A percentile compares a stretch with the other conserved stretches of the same genome.
Evolutionary conservation across 176 grass and related monocot species (phyloP).

Genomic region (Ampelocalamus luodianensis): DNA sequence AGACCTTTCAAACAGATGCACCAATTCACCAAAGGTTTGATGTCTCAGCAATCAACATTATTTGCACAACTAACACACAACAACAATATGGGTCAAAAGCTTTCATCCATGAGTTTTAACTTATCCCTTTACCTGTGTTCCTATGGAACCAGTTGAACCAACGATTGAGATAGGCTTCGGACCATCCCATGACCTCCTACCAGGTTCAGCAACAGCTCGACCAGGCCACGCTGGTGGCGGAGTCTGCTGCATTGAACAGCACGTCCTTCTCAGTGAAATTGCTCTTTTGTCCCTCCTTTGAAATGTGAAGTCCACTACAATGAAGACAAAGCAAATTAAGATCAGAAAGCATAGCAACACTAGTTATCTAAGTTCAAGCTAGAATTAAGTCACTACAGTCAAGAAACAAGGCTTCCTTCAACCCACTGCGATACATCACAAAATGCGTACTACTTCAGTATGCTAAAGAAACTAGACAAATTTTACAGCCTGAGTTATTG

Average conservation of each 20-base stretch:
- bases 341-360: slow-evolving; percentile 4
- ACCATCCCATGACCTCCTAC: slow-evolving; percentile 69
- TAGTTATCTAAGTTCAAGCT: neutral
- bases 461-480: slow-evolving; percentile 35
- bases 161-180: slow-evolving; percentile 92
- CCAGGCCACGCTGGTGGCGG: slow-evolving; percentile 92
- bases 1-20: slow-evolving; percentile 25
- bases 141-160: slow-evolving; percentile 94
- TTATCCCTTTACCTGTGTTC: slow-evolving; percentile 75
- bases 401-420: neutral
- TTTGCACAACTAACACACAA: slow-evolving; percentile 4
- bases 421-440: neutral
- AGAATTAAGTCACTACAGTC: neutral
- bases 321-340: slow-evolving; percentile 17
- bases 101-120: slow-evolving; percentile 10
- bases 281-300: slow-evolving; percentile 63
- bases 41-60: neutral
- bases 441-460: neutral
- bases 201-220: slow-evolving; percentile 66
- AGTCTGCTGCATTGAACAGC: slow-evolving; percentile 67
- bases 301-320: slow-evolving; percentile 62
- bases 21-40: neutral
- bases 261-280: slow-evolving; percentile 48
- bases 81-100: neutral
- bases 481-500: neutral